Base-by-base conservation (phyloP, 495 filamentous ascomycete species). In the Neurospora terricola region DNA sequence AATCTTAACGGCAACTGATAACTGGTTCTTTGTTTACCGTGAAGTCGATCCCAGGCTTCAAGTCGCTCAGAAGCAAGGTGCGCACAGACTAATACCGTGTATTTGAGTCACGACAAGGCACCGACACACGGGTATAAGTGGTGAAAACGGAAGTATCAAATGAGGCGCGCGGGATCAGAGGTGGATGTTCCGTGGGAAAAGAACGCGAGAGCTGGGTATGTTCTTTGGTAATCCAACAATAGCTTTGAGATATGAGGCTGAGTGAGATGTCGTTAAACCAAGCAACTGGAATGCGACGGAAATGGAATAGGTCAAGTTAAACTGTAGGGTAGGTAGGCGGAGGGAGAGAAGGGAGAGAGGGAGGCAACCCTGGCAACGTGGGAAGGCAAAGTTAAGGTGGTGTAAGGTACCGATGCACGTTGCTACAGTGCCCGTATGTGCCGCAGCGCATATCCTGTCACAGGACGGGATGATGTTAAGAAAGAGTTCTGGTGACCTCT, bases 61-160 rank as follows among this genome's bases (percentile, higher is more conserved):
- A 34, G 54, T 27, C 11, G 23, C 23, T 62, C 16, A 45, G 12
- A 34, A 45, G 45, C 36, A 72, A 38, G 36, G 70, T 21, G 73
- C 69, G 72, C 69, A 71, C 48, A 73, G 72, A 74, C 48, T 72
- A 9, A 66, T 66, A 66, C 54, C 12, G 54, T 34, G 14, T 66
- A 27, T 34, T 48, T 73, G 43, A 73, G 72, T 75, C 73, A 75
- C 73, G 39, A 70, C 42, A 73, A 75, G 73, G 72, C 72, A 75
- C 37, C 71, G 54, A 66, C 34, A 34, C 54, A 66, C 27, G 27
- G 54, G 14, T 34, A 30, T 36, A 66, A 66, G 54, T 66, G 54
- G 54, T 66, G 54, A 66, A 66, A 66, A 34, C 27, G 54, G 54
- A 66, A 59, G 11, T 59, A 59, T 30, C 48, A 59, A 12, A 23